A percentile compares a stretch with the other conserved stretches of the same genome.
Conservation (phyloP, 148 eudicot genomes). For the Rhododendron simsii region DNA sequence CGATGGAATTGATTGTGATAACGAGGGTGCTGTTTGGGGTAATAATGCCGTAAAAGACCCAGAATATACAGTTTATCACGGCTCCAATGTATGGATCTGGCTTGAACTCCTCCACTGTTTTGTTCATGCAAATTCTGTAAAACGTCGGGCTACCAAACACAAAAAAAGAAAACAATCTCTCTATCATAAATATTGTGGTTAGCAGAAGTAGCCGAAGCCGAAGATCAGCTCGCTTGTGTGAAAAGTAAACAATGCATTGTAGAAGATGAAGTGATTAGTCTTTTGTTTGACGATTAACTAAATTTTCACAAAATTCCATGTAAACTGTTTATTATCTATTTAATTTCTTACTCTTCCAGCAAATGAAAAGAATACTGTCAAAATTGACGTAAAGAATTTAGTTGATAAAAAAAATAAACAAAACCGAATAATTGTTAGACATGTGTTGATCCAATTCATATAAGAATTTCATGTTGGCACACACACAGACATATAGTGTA, state of each 20-base stretch:
- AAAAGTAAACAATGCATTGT: not conserved
- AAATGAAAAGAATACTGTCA: no score
- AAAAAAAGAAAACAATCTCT: not conserved
- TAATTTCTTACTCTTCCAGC: no score
- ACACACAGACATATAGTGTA: no score
- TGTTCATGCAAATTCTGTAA: conserved; percentile 22
- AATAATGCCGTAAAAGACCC: conserved; percentile 50
- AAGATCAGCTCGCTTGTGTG: not conserved
- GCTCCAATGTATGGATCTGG: conserved; percentile 33
- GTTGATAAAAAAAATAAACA: not conserved
- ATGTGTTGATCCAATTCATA: no score
- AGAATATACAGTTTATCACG: conserved; percentile 33
- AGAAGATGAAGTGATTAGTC: not conserved
- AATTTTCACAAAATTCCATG: not conserved
- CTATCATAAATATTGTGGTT: not conserved
- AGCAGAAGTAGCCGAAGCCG: not conserved
- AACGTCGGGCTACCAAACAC: conserved; percentile 25
- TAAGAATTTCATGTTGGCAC: not conserved
- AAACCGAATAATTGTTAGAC: no score
- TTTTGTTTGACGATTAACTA: not conserved
- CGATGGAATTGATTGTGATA: conserved; percentile 37
- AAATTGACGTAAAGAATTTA: not conserved
- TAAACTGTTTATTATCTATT: no score
- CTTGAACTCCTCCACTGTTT: conserved; percentile 36
- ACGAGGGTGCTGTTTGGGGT: conserved; percentile 47